Conservation (phyloP, 2,329 filamentous ascomycete species). For the Diaporthe nobilis region DNA sequence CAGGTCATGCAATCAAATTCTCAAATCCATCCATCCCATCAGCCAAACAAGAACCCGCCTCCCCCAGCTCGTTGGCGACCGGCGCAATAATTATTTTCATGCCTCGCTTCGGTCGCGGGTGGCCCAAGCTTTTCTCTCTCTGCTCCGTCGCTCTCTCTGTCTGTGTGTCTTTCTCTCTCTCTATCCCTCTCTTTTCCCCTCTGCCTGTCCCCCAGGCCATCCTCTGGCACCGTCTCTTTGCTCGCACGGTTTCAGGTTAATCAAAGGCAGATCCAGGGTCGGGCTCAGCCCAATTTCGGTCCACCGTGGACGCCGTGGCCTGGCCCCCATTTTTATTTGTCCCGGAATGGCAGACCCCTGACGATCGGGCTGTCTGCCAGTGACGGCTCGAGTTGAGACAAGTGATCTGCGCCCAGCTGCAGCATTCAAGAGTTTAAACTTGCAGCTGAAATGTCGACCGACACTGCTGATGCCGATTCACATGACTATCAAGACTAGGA, state of each 20-base stretch:
- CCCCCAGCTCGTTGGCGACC: neutral
- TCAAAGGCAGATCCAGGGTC: constrained; percentile 33
- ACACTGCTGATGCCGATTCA: constrained; percentile 13
- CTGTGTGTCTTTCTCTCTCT: neutral
- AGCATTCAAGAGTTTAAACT: constrained; percentile 23
- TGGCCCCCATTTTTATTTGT: constrained; percentile 18
- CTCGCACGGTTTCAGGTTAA: constrained; percentile 36
- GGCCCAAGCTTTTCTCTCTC: constrained; percentile 4
- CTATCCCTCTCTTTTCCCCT: neutral
- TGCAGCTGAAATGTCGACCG: constrained; percentile 21
- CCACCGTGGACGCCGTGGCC: constrained; percentile 7
- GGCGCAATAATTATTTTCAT: neutral
- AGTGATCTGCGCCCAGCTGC: constrained; percentile 32
- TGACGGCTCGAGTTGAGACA: constrained; percentile 25
- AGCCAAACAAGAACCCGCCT: constrained; percentile 1
- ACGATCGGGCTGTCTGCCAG: constrained; percentile 26
- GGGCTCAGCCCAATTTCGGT: constrained; percentile 31
- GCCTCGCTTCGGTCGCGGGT: neutral
- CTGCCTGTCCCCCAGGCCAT: neutral
- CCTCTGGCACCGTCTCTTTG: constrained; percentile 1
- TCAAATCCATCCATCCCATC: constrained; percentile 9
- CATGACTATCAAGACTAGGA: neutral
- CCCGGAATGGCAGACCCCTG: constrained; percentile 32
- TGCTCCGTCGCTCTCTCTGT: neutral
- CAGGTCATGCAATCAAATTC: constrained; percentile 26